These are phyloP conservation scores for Sphagnum contortum DNA, from an alignment of 225 moss, liverwort and hornwort species.

Conservation along the genomic window DNA sequence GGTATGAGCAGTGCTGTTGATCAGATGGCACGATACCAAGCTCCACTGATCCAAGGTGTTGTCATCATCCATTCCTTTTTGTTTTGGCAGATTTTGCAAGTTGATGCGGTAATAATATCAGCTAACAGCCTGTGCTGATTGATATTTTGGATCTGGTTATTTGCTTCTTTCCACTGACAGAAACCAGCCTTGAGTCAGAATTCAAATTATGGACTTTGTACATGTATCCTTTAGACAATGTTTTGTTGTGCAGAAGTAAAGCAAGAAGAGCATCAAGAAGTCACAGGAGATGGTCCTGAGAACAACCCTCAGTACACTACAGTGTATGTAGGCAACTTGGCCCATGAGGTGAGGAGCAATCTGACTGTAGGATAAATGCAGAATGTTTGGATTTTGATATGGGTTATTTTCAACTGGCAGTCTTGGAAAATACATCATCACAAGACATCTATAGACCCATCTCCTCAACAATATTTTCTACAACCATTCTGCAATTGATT, in stretches of 20 bases:
- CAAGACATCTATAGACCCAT: too few species aligned
- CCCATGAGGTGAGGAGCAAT: constrained; percentile 14
- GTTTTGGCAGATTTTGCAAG: background rate
- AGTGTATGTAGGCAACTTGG: constrained; percentile 19
- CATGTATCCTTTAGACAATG: too few species aligned
- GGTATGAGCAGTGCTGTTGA: constrained; percentile 53
- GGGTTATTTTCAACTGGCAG: too few species aligned
- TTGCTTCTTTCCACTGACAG: too few species aligned
- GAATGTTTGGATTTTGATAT: background rate
- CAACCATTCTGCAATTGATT: too few species aligned
- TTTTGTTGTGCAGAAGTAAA: constrained; percentile 3
- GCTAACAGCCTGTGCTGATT: too few species aligned
- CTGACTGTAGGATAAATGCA: background rate
- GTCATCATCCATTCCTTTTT: background rate
- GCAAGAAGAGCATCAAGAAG: constrained; percentile 12
- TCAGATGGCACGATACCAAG: constrained; percentile 49
- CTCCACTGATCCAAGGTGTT: constrained; percentile 49
- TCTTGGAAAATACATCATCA: too few species aligned
- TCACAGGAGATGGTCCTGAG: constrained; percentile 14
- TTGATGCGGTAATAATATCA: background rate
- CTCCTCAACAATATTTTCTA: too few species aligned
- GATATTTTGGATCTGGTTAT: too few species aligned
- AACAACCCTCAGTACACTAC: constrained; percentile 23
- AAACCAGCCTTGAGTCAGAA: too few species aligned
- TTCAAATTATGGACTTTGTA: too few species aligned